Conservation (phyloP, 2,329 filamentous ascomycete genomes). For the Coniella lustricola region DNA sequence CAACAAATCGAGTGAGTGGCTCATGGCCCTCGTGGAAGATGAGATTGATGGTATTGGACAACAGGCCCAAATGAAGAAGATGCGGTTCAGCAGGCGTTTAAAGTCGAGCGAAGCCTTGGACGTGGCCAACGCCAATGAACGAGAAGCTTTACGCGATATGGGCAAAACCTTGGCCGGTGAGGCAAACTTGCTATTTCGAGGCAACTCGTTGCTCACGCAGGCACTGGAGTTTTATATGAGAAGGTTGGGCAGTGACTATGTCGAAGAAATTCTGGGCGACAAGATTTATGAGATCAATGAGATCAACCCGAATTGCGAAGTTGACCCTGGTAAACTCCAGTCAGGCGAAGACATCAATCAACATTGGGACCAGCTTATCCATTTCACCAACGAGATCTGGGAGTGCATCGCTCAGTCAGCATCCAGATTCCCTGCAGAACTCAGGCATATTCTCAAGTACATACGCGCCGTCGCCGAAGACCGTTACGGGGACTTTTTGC, state of each 20-base stretch:
- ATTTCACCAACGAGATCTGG: slow-evolving; percentile 78
- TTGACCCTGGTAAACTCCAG: slow-evolving; percentile 78
- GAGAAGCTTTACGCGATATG: slow-evolving; percentile 68
- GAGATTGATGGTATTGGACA: slow-evolving; percentile 91
- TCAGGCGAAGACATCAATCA: slow-evolving; percentile 63
- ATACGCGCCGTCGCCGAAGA: slow-evolving; percentile 89
- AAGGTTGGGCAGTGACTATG: slow-evolving; percentile 82
- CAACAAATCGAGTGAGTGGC: slow-evolving; percentile 76
- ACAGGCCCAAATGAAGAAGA: slow-evolving; percentile 67
- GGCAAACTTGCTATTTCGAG: slow-evolving; percentile 89
- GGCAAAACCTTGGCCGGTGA: slow-evolving; percentile 75
- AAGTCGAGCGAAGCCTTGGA: slow-evolving; percentile 64
- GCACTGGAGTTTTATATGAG: slow-evolving; percentile 95
- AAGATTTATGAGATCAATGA: slow-evolving; percentile 87
- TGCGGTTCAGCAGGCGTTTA: slow-evolving; percentile 64
- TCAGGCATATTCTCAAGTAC: slow-evolving; percentile 82
- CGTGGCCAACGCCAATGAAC: slow-evolving; percentile 46
- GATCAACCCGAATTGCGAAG: slow-evolving; percentile 85
- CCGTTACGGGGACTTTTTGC: slow-evolving; percentile 85
- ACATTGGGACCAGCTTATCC: slow-evolving; percentile 74
- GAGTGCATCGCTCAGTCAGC: slow-evolving; percentile 72
- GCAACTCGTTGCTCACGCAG: slow-evolving; percentile 90
- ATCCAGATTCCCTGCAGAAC: slow-evolving; percentile 67
- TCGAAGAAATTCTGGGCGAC: slow-evolving; percentile 79
- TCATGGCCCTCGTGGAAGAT: slow-evolving; percentile 88